phyloP scores from a whole-genome alignment of 257 asterid species.

The Ehretia macrophylla region DNA sequence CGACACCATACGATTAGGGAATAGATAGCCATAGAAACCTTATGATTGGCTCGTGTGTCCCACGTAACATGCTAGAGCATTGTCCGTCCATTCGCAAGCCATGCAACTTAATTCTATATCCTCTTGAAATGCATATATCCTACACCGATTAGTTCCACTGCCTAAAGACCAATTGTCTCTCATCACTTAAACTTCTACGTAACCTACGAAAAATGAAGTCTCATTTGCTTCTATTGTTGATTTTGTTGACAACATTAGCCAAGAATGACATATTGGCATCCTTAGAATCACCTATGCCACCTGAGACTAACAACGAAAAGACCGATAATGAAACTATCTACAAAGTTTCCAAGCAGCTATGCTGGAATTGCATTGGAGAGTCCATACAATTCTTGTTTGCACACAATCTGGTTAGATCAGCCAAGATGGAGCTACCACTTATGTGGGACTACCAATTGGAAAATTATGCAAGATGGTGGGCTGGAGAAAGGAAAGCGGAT shows the following conservation, averaged over 20 bases:
- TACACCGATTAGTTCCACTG: not conserved
- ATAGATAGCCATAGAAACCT: no score
- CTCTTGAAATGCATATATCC: no score
- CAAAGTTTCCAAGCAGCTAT: conserved; percentile 12
- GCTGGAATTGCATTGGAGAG: conserved; percentile 16
- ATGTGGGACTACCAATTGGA: conserved; percentile 15
- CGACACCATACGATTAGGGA: no score
- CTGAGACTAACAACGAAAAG: not conserved
- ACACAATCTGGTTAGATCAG: conserved; percentile 13
- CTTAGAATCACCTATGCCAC: not conserved
- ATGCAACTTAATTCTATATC: no score
- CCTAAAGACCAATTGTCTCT: not conserved
- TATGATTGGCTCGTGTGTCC: no score
- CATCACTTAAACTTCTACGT: not conserved
- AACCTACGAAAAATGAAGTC: not conserved
- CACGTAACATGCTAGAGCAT: no score
- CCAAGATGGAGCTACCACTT: conserved; percentile 7
- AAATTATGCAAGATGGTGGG: conserved; percentile 20
- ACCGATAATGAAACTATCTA: conserved; percentile 15
- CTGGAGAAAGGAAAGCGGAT: conserved; percentile 2
- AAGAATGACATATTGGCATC: not conserved
- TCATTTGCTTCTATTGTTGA: not conserved
- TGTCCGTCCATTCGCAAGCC: no score
- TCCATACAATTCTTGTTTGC: conserved; percentile 12
- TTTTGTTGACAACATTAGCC: conserved; percentile 1